These are phyloP conservation scores for Hanseniaspora sp. DNA, from an alignment of 1,139 yeast species.

Conservation along the genomic window DNA sequence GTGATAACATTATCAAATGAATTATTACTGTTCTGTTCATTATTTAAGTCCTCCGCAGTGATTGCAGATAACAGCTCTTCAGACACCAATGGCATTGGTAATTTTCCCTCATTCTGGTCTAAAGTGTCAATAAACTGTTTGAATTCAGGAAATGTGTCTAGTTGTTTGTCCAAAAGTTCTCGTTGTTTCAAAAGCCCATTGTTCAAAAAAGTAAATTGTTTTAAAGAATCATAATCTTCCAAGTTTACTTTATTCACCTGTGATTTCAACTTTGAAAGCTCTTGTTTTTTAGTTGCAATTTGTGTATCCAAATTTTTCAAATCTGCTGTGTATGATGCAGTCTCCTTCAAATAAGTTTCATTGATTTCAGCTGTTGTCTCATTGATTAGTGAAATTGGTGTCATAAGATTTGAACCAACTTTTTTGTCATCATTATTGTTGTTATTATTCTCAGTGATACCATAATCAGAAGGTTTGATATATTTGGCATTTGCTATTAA, in stretches of 20 bases:
- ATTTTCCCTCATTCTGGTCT: neutral
- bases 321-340: conserved; percentile 24
- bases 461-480: conserved; percentile 75
- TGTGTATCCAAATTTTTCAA: conserved; percentile 23
- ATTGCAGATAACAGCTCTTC: conserved; percentile 1
- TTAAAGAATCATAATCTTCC: conserved; percentile 6
- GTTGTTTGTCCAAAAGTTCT: conserved; percentile 1
- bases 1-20: no score
- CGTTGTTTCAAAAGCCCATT: conserved; percentile 9
- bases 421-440: neutral
- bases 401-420: neutral
- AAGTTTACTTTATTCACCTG: conserved; percentile 36
- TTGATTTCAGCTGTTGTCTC: conserved; percentile 9
- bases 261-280: conserved; percentile 39
- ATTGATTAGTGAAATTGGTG: neutral
- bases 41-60: neutral
- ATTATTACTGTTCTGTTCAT: neutral
- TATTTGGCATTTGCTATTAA: conserved; percentile 72
- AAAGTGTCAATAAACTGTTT: conserved; percentile 1
- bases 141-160: conserved; percentile 12
- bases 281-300: conserved; percentile 31
- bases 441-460: conserved; percentile 30
- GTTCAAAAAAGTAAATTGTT: conserved; percentile 3
- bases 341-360: conserved; percentile 23
- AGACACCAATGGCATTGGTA: conserved; percentile 9